A percentile compares a stretch with the other conserved stretches of the same genome.
These are phyloP conservation scores for Albizia julibrissin DNA, from an alignment of 306 rosid genomes.

Conservation along the genomic window DNA sequence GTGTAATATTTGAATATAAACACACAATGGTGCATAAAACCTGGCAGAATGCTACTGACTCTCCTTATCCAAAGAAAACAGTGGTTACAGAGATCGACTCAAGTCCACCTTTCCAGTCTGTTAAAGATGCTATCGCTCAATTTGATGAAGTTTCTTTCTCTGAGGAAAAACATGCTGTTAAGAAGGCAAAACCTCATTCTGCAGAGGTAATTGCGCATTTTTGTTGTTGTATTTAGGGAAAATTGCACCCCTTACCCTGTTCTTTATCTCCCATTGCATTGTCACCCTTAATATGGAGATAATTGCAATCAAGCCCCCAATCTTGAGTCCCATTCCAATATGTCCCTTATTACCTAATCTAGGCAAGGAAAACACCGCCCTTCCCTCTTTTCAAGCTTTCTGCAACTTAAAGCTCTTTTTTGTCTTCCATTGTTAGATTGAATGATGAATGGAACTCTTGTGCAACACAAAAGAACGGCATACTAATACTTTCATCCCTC, in stretches of 20 bases:
- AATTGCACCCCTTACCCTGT: neutral
- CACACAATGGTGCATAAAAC: constrained; percentile 57
- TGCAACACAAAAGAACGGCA: neutral
- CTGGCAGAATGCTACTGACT: constrained; percentile 42
- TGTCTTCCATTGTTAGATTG: neutral
- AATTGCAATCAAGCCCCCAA: neutral
- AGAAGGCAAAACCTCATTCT: constrained; percentile 63
- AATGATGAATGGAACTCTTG: neutral
- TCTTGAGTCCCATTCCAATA: neutral
- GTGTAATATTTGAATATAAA: neutral
- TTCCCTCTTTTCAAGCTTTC: neutral
- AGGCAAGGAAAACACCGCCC: no score
- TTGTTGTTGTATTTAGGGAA: neutral
- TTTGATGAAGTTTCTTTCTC: constrained; percentile 74
- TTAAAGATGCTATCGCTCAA: constrained; percentile 71
- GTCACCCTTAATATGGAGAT: neutral
- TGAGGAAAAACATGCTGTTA: constrained; percentile 60
- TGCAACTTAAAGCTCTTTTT: neutral
- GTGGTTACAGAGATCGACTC: constrained; percentile 80
- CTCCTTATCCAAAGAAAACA: constrained; percentile 52
- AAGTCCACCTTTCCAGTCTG: constrained; percentile 77
- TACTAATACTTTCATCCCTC: neutral
- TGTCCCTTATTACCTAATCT: neutral
- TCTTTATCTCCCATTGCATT: neutral
- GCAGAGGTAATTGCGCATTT: constrained; percentile 52